These are phyloP conservation scores for Danielozyma ontarioensis DNA, from an alignment of 805 yeast genomes.

Conservation along the genomic window DNA sequence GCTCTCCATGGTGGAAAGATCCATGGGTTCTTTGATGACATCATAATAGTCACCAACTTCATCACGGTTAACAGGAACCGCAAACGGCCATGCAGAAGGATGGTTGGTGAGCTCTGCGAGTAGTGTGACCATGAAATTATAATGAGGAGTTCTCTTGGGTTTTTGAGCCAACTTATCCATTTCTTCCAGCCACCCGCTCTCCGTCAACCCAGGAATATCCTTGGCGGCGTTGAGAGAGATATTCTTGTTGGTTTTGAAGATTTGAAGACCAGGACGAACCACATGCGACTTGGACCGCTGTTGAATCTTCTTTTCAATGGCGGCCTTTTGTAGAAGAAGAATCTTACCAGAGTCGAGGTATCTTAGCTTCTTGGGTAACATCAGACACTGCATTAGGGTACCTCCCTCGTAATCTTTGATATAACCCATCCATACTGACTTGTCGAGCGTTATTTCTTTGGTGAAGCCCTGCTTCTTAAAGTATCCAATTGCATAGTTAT, in stretches of 20 bases:
- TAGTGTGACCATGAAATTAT: slow-evolving; percentile 85
- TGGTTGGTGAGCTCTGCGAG: slow-evolving; percentile 87
- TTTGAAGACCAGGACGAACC: slow-evolving; percentile 74
- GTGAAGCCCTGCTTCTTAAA: slow-evolving; percentile 98
- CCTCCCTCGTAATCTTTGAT: slow-evolving; percentile 99
- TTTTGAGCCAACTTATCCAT: slow-evolving; percentile 95
- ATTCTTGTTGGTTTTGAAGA: slow-evolving; percentile 52
- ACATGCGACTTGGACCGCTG: slow-evolving; percentile 74
- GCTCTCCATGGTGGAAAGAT: slow-evolving; percentile 89
- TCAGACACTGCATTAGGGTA: slow-evolving; percentile 93
- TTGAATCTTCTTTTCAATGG: slow-evolving; percentile 78
- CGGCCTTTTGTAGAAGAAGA: slow-evolving; percentile 83
- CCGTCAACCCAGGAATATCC: slow-evolving; percentile 82
- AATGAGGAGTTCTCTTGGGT: slow-evolving; percentile 92
- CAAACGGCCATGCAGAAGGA: slow-evolving; percentile 98
- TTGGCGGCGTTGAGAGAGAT: slow-evolving; percentile 61
- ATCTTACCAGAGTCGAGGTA: slow-evolving; percentile 88
- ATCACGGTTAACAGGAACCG: slow-evolving; percentile 84
- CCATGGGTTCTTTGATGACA: slow-evolving; percentile 98
- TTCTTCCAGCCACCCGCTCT: slow-evolving; percentile 97
- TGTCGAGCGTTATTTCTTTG: slow-evolving; percentile 84
- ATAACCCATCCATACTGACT: slow-evolving; percentile 94
- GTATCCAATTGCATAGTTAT: slow-evolving; percentile 97
- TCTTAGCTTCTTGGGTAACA: slow-evolving; percentile 77
- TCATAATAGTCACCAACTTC: slow-evolving; percentile 97